phyloP scores from a whole-genome alignment of 768 basidiomycete genomes.

The Nidula microcarpa region DNA sequence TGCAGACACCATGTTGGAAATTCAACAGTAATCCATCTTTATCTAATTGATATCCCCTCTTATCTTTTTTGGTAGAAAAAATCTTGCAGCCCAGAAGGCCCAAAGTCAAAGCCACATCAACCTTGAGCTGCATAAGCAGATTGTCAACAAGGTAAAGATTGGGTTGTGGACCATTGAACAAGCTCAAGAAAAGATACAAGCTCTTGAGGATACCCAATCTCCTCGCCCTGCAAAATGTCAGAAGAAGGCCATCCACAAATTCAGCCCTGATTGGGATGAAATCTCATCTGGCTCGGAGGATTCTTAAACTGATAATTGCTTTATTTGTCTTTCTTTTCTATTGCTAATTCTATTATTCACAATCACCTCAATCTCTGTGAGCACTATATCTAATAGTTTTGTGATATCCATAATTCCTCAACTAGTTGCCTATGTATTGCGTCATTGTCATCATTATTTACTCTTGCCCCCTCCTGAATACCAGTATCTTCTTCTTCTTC shows the following conservation, averaged over 20 bases:
- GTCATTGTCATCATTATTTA: not conserved
- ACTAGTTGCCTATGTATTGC: not conserved
- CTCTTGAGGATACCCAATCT: not conserved
- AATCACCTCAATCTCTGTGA: not conserved
- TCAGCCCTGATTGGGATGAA: no score
- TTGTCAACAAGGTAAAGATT: not conserved
- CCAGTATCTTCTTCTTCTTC: not conserved
- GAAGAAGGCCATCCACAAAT: no score
- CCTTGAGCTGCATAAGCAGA: not conserved
- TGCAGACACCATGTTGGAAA: slow-evolving; percentile 3
- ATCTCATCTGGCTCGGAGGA: no score
- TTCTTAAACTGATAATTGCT: no score
- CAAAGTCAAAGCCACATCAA: not conserved
- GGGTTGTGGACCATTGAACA: not conserved
- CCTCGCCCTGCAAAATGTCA: no score
- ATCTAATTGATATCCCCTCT: not conserved
- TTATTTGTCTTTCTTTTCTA: no score
- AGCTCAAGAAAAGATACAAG: not conserved
- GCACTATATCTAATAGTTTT: not conserved
- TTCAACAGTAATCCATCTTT: slow-evolving; percentile 7
- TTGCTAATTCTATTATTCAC: not conserved
- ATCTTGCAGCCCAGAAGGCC: not conserved
- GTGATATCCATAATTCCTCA: not conserved
- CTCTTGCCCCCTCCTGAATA: not conserved
- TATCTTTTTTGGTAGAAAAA: not conserved